Evolutionary conservation across 2,329 filamentous ascomycete genomes (phyloP), one percentile per base, ranked within the genome.

Genomic region (Seiridium unicorne): DNA sequence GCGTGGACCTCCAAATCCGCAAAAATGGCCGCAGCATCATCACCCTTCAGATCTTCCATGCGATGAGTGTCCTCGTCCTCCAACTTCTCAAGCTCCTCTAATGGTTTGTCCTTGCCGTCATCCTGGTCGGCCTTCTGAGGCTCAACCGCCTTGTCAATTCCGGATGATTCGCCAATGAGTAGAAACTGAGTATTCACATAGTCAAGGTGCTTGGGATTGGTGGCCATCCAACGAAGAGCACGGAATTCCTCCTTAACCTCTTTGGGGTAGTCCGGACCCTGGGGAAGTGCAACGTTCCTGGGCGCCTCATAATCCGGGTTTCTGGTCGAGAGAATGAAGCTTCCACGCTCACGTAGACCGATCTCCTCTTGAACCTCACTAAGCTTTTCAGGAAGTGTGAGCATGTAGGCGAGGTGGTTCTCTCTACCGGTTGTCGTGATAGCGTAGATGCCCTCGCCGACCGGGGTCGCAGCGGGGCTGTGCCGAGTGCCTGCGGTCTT

Each of bases 361-460:
- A 97, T 81, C 60, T 92, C 87, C 44, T 84, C 80, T 73, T 96
- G 92, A 0, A 95, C 81, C 55, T 92, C 84, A 1, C 88, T 89
- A 1, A 91, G 71, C 61, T 90, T 77, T 3, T 83, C 77, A 0
- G 92, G 92, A 35, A 94, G 81, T 0, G 91, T 96, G 53, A 93
- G 77, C 61, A 93, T 84, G 69, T 97, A 97, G 0, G 84, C 90
- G 7, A 97, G 79, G 67, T 96, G 92, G 2, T 87, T 91, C 53
- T 89, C 85, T 0, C 88, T 80, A 1, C 86, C 87, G 0, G 89
- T 91, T 2, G 84, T 86, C 0, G 89, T 92, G 57, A 97, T 87
- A 0, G 89, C 89, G 67, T 97, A 97, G 0, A 96, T 86, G 0
- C 93, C 93, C 72, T 96, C 92, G 0, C 88, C 93, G n/a, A 93